Evolutionary conservation across 2,329 filamentous ascomycete genomes (phyloP).

Genomic region (Phialophora macrospora): DNA sequence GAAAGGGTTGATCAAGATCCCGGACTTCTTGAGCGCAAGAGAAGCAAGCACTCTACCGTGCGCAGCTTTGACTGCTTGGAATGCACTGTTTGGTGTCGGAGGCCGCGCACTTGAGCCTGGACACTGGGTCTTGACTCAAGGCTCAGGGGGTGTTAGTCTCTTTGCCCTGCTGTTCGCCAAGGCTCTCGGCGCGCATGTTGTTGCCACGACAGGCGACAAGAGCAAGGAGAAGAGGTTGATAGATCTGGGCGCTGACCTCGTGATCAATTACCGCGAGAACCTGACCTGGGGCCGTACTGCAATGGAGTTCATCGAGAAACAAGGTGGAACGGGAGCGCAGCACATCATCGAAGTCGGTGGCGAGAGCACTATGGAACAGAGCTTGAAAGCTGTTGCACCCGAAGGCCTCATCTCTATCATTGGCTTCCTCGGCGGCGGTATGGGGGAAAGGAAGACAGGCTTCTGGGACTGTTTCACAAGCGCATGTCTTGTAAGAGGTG

Average conservation of each 20-base stretch:
- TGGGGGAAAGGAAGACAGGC: constrained; percentile 44
- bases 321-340: constrained; percentile 60
- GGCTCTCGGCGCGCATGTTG: constrained; percentile 56
- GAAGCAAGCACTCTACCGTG: constrained; percentile 65
- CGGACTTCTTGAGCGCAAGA: constrained; percentile 58
- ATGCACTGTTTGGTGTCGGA: constrained; percentile 64
- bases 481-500: constrained; percentile 61
- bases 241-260: constrained; percentile 61
- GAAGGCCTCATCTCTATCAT: constrained; percentile 58
- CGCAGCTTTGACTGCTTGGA: constrained; percentile 69
- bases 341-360: constrained; percentile 70
- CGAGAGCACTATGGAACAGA: constrained; percentile 61
- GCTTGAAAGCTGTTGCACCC: constrained; percentile 54
- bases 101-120: constrained; percentile 57
- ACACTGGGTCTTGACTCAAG: constrained; percentile 62
- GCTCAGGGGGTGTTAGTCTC: constrained; percentile 64
- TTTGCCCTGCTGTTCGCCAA: constrained; percentile 40
- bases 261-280: constrained; percentile 65
- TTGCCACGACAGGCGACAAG: constrained; percentile 65
- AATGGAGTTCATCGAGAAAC: constrained; percentile 53
- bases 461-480: constrained; percentile 58
- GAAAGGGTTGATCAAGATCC: constrained; percentile 68
- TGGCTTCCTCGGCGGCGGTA: constrained; percentile 54
- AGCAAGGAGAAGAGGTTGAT: constrained; percentile 51
- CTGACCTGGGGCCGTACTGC: constrained; percentile 65